Evolutionary conservation across 495 filamentous ascomycete genomes (phyloP), one percentile per base, ranked within the genome.

Genomic region (Daldinia childiae): DNA sequence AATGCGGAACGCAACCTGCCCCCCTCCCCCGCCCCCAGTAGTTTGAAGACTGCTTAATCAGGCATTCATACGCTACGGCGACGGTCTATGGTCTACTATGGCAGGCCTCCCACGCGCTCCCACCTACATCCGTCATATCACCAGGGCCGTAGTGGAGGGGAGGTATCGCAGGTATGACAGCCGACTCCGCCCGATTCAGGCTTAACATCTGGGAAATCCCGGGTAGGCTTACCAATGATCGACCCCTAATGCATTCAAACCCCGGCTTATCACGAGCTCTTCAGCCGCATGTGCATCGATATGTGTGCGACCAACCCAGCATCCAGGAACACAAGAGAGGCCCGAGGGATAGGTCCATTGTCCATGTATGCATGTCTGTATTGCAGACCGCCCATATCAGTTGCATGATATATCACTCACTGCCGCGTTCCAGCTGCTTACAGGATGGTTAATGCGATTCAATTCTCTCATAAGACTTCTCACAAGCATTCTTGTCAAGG

Each of bases 201-300:
- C 51, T 52, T 41, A 17, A 34, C 21, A 11, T 15, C 62, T 73
- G 71, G 71, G 58, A 69, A 73, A 66, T 66, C 61, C 65, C 70
- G 70, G 70, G 70, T 73, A 51, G 61, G 54, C 61, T 61, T 73
- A 69, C 70, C 70, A 69, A 73, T 73, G 70, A 73, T 73, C 70
- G 48, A 68, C 70, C 65, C 70, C 70, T 73, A 68, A 73, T 73
- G 70, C 70, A 73, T 73, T 68, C 36, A 7, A 26, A 58, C 50
- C 70, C 65, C 43, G 27, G 57, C 65, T 69, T 58, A 69, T 73
- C 70, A 73, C 65, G 56, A 69, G 52, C 55, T 57, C 61, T 73
- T 73, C 70, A 73, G 70, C 70, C 70, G 70, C 70, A 73, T 73
- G 56, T 58, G 65, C 29, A 43, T 41, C 2, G 19, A 52, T 34